phyloP scores from a whole-genome alignment of 2,329 filamentous ascomycete genomes.

The Colletotrichum sublineola region DNA sequence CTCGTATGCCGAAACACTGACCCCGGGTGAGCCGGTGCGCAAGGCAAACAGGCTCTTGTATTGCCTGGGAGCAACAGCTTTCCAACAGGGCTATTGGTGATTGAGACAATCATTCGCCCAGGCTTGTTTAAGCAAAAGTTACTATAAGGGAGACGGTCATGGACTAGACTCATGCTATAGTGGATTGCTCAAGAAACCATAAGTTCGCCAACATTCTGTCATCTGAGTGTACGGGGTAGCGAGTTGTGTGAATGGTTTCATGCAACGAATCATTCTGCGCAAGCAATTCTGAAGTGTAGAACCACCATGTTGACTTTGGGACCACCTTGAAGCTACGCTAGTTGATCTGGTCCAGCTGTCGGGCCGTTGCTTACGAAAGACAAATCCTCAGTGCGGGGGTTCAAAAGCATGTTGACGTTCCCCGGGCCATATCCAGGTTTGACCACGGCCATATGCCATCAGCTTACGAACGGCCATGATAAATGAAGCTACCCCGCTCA shows the following conservation, averaged over 20 bases:
- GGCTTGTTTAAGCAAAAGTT: not conserved
- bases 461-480: constrained; percentile 10
- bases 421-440: not conserved
- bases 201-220: not conserved
- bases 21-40: not conserved
- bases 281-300: not conserved
- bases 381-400: not conserved
- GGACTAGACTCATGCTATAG: not conserved
- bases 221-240: not conserved
- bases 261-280: not conserved
- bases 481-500: constrained; percentile 18
- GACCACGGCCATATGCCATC: constrained; percentile 7
- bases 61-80: not conserved
- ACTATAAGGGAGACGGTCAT: not conserved
- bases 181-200: not conserved
- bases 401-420: not conserved
- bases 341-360: not conserved
- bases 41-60: not conserved
- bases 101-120: not conserved
- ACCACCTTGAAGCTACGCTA: not conserved
- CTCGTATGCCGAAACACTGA: not conserved
- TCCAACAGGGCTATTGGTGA: not conserved
- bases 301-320: not conserved
- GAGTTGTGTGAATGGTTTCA: not conserved
- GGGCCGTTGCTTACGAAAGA: not conserved